Percentiles rank a stretch among this genome's conserved stretches.
These are phyloP conservation scores for Jasminum sambac DNA, from an alignment of 257 asterid genomes.

Conservation along the genomic window DNA sequence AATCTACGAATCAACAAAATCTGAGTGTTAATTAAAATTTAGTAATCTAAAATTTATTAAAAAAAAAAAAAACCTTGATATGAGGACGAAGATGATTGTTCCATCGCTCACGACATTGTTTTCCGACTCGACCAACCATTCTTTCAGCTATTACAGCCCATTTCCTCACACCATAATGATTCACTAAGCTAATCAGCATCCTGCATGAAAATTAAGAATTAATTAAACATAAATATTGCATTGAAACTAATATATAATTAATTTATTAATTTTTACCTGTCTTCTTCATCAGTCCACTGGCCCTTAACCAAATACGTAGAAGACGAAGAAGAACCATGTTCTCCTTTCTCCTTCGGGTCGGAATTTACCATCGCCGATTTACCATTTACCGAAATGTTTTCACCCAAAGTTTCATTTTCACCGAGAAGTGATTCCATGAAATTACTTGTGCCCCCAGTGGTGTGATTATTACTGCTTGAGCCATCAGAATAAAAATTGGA, in stretches of 20 bases:
- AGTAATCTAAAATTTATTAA: neutral
- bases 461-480: neutral
- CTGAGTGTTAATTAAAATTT: neutral
- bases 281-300: slow-evolving; percentile 76
- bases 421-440: slow-evolving; percentile 16
- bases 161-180: slow-evolving; percentile 42
- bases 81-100: slow-evolving; percentile 74
- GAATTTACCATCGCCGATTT: neutral
- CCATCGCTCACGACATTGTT: slow-evolving; percentile 88
- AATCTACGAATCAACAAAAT: neutral
- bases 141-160: slow-evolving; percentile 64
- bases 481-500: neutral
- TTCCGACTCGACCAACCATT: slow-evolving; percentile 75
- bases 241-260: neutral
- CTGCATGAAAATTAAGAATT: slow-evolving; percentile 30
- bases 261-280: slow-evolving; percentile 38
- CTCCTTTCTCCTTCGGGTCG: slow-evolving; percentile 17
- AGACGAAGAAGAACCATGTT: slow-evolving; percentile 25
- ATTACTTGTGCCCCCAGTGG: slow-evolving; percentile 17
- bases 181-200: slow-evolving; percentile 45
- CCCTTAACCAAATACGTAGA: slow-evolving; percentile 49
- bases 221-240: neutral
- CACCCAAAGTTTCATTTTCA: neutral
- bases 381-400: neutral
- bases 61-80: slow-evolving; percentile 50